Evolutionary conservation across 1,139 yeast genomes (phyloP), one percentile per base, ranked within the genome.

Genomic region (Pichia sp.): DNA sequence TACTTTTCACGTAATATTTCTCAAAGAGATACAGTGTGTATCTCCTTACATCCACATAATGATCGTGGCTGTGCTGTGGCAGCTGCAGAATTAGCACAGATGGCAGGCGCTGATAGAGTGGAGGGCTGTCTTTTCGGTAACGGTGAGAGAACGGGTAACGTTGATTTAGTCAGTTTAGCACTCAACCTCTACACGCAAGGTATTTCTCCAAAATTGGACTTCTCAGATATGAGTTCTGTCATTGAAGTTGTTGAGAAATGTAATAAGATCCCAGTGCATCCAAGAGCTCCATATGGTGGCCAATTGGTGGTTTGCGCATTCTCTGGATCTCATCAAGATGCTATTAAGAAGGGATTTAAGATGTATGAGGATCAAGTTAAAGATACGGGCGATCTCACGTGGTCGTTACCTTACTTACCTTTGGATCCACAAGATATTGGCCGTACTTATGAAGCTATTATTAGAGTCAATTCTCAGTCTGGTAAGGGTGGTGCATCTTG

Each of bases 401-500:
- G 97, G 98, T 72, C 75, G 56, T 77, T 91, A 47, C 98, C 97
- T 33, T 91, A 91, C 67, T 72, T 91, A 55, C 97, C 98, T 40
- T 73, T 91, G 60, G 97, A 91, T 63, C 97, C 98, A 51, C 73
- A 80, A 59, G 97, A 91, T 61, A 82, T 91, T 50, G 97, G 97
- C 45, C 79, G 97, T 65, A 88, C 82, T 46, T 91, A 91, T 63
- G 98, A 91, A 66, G 97, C 97, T 27, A 94, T 91, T 47, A 91
- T 91, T 56, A 77, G 98, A 61, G 97, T 91, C 60, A 91, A 91
- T 67, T 87, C 96, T 12, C 97, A 91, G 67, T 82, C 94, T 18
- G 98, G 98, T 55, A 91, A 91, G 66, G 97, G 97, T 58, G 97
- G 97, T 59, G 94, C 97, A 23, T 95, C 97, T 24, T 91, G 97